phyloP scores from a whole-genome alignment of 495 filamentous ascomycete species.

The Lichenothelia convexa region DNA sequence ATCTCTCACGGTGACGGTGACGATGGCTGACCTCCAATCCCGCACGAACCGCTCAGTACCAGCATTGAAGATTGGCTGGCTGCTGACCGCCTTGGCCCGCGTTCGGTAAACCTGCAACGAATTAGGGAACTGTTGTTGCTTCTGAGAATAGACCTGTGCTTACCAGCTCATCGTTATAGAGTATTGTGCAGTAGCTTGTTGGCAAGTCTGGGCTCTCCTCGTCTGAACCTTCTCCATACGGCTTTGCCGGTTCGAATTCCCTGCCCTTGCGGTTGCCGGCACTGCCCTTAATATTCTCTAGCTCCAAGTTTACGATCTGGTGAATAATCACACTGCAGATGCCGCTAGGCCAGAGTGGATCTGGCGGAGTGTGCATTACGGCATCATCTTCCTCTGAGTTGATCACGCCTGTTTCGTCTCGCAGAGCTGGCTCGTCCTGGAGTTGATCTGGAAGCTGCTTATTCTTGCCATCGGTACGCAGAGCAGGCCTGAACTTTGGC shows the following conservation, averaged over 20 bases:
- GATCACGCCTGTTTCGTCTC: constrained; percentile 74
- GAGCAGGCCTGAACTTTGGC: constrained; percentile 61
- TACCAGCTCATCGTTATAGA: constrained; percentile 72
- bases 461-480: constrained; percentile 75
- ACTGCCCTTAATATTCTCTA: constrained; percentile 61
- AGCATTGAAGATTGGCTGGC: constrained; percentile 90
- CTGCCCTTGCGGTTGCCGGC: constrained; percentile 51
- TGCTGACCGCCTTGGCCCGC: constrained; percentile 74
- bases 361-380: constrained; percentile 75
- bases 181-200: constrained; percentile 78
- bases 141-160: constrained; percentile 2
- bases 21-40: constrained; percentile 75
- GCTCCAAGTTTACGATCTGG: constrained; percentile 85
- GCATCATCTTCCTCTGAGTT: constrained; percentile 62
- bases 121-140: neutral
- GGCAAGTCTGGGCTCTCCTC: constrained; percentile 63
- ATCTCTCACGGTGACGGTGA: constrained; percentile 77
- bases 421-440: constrained; percentile 54
- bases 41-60: constrained; percentile 89
- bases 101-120: constrained; percentile 55
- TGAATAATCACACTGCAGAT: constrained; percentile 71
- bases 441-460: constrained; percentile 51
- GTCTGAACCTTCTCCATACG: constrained; percentile 68
- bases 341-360: constrained; percentile 84
- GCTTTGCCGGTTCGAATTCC: constrained; percentile 79